Evolutionary conservation across 2,329 filamentous ascomycete species (phyloP).

Genomic region (Escovopsis sp.): DNA sequence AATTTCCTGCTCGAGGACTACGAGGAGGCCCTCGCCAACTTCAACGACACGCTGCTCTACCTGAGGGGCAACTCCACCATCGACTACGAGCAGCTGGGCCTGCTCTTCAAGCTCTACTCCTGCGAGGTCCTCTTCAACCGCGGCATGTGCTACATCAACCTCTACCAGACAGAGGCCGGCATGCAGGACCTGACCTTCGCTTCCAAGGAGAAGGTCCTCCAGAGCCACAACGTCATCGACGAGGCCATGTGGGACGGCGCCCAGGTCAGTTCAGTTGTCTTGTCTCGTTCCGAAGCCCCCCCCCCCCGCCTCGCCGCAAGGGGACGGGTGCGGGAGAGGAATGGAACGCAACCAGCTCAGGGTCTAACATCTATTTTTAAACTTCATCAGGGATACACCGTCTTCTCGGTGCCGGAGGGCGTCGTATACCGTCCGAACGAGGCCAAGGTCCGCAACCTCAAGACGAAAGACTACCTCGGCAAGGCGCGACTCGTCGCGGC

Average conservation of each 20-base stretch:
- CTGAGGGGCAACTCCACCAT: constrained; percentile 93
- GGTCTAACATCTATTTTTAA: constrained; percentile 3
- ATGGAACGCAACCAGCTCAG: background rate
- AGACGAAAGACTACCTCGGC: constrained; percentile 93
- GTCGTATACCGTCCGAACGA: constrained; percentile 92
- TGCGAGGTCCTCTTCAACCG: constrained; percentile 97
- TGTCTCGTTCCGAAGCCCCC: background rate
- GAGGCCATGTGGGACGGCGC: constrained; percentile 89
- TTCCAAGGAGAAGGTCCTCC: constrained; percentile 88
- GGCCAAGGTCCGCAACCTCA: constrained; percentile 94
- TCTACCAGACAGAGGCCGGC: constrained; percentile 80
- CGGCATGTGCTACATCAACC: constrained; percentile 91
- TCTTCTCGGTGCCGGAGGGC: constrained; percentile 94
- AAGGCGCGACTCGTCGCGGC: constrained; percentile 91
- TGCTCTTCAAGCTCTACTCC: constrained; percentile 92
- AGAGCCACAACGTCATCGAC: constrained; percentile 95
- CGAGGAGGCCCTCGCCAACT: constrained; percentile 92
- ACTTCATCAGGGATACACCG: constrained; percentile 67
- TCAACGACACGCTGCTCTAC: constrained; percentile 94
- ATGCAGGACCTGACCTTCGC: constrained; percentile 85
- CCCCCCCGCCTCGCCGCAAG: no score
- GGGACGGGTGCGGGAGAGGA: no score
- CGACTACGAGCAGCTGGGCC: constrained; percentile 89
- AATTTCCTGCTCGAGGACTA: constrained; percentile 97
- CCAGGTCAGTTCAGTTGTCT: constrained; percentile 46